phyloP scores from a whole-genome alignment of 2,329 filamentous ascomycete genomes.

The Camillea tinctor region DNA sequence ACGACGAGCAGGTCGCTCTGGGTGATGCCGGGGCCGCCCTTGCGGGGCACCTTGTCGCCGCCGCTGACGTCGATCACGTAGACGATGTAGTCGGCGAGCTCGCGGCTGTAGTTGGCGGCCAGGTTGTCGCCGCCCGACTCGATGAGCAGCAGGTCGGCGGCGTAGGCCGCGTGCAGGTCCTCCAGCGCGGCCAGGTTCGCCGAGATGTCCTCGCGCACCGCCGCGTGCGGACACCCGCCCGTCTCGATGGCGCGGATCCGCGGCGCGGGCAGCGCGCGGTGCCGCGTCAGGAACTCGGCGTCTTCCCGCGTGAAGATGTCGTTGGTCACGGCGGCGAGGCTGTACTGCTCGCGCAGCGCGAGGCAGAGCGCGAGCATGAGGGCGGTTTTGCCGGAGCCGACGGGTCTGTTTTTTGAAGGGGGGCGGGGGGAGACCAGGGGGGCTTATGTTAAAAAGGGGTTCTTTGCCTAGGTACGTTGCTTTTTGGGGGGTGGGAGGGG shows the following conservation, averaged over 20 bases:
- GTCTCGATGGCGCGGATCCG: constrained; percentile 97
- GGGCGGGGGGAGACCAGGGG: not conserved
- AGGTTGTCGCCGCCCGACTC: constrained; percentile 96
- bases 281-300: constrained; percentile 90
- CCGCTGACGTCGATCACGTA: constrained; percentile 98
- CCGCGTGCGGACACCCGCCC: constrained; percentile 93
- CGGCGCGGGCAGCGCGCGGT: constrained; percentile 76
- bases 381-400: constrained; percentile 95
- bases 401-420: constrained; percentile 59
- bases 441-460: constrained; percentile 15
- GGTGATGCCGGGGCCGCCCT: constrained; percentile 95
- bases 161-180: constrained; percentile 78
- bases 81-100: constrained; percentile 95
- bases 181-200: constrained; percentile 92
- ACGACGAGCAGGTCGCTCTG: constrained; percentile 91
- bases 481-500: too few relatives aligned
- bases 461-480: constrained; percentile 7
- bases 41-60: constrained; percentile 93
- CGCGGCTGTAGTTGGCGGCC: constrained; percentile 92
- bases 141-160: constrained; percentile 83
- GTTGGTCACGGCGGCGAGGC: constrained; percentile 94
- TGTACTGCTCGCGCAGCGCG: constrained; percentile 75
- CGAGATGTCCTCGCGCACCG: constrained; percentile 94
- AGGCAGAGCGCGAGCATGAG: constrained; percentile 93
- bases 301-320: constrained; percentile 99